Base-by-base conservation (phyloP, 192 early-diverging fungal genomes). In the Helicostylum pulchrum region DNA sequence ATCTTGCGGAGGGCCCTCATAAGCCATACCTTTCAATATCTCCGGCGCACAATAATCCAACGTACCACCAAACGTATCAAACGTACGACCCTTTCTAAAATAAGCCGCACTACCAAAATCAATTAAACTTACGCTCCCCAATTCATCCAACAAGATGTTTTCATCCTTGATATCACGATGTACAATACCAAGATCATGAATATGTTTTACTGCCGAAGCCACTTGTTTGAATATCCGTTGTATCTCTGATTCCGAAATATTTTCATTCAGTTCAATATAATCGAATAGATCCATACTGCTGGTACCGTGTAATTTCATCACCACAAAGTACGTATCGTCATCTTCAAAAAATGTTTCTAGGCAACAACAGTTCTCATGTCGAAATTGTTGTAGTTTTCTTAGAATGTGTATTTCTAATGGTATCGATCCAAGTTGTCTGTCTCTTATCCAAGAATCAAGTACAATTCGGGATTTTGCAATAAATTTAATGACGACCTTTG, bases 141-240 rank as follows among this genome's bases (percentile, higher is more conserved):
- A 54, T 14, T 80, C 73, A 70, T 79, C 74, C n/a, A 94, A 72
- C 55, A 93, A 72, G 14, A 95, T 70, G 58, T 95, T 95, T 67
- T 95, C 93, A 15, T 92, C 84, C 70, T 95, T 95, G 69, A 94
- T 90, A 68, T 94, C 84, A 23, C 93, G 75, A 69, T 80, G 79
- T 23, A 84, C 87, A 60, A 91, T 85, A 9, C 76, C 74, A 50
- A 83, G 73, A 58, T 66, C 62, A 69, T 90, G 87, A 11, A 82
- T 51, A 56, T 81, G 76, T 43, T 56, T 39, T 39, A 81, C 71
- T 2, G 75, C 77, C 3, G 31, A 23, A 2, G 45, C 70, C 8
- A 81, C 58, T 54, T 79, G 79, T 7, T 51, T 32, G 19, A 81
- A 80, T 2, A 81, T 67, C 39, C 52, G 23, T 9, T 45, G 45